These are phyloP conservation scores for Solanum okadae DNA, from an alignment of 257 asterid genomes.

Conservation along the genomic window DNA sequence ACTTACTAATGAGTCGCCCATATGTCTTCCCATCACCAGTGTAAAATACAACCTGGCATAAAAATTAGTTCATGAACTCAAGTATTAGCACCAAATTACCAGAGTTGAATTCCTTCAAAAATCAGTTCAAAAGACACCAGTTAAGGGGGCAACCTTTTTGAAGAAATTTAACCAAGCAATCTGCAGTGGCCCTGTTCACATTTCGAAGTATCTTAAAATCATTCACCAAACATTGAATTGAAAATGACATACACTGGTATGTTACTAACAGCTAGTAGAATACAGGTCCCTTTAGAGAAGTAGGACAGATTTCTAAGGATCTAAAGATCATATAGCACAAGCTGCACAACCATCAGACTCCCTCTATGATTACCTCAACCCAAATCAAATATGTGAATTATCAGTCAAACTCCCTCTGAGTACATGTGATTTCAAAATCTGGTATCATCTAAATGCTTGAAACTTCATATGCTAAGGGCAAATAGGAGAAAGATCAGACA, in stretches of 20 bases:
- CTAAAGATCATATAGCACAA: not conserved
- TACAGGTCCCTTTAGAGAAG: not conserved
- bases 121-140: not conserved
- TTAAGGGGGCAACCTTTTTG: slow-evolving; percentile 38
- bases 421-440: not conserved
- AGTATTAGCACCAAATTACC: not conserved
- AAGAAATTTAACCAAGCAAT: slow-evolving; percentile 60
- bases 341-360: not conserved
- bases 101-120: not conserved
- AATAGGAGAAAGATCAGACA: not conserved
- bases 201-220: slow-evolving; percentile 1
- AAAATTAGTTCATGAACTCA: not conserved
- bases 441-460: not conserved
- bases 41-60: slow-evolving; percentile 49
- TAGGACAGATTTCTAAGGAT: not conserved
- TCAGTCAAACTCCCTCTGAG: not conserved
- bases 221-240: not conserved
- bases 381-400: not conserved
- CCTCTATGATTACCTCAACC: not conserved
- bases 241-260: not conserved
- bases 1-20: slow-evolving; percentile 74
- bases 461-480: not conserved
- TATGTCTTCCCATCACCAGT: slow-evolving; percentile 49
- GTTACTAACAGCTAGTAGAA: not conserved
- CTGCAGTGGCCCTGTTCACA: slow-evolving; percentile 46